Conservation (phyloP, 1,139 yeast genomes). For the Kluyveromyces sp. region DNA sequence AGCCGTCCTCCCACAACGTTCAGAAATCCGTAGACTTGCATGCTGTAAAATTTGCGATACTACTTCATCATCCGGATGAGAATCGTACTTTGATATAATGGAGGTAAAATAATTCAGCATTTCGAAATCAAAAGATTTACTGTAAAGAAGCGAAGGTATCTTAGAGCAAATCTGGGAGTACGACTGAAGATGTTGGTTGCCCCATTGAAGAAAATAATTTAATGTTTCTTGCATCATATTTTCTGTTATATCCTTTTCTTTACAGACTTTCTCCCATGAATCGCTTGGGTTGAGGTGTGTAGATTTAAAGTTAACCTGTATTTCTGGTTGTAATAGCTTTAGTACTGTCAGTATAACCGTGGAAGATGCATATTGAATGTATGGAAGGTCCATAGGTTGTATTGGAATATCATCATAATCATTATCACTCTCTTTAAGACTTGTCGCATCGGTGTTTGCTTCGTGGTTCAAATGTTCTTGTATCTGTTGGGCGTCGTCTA, state of each 20-base stretch:
- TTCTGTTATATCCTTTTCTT: conserved; percentile 28
- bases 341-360: conserved; percentile 41
- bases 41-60: conserved; percentile 42
- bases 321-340: conserved; percentile 43
- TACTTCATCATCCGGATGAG: conserved; percentile 23
- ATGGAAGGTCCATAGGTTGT: conserved; percentile 64
- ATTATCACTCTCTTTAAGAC: not conserved
- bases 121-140: conserved; percentile 17
- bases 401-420: conserved; percentile 30
- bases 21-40: conserved; percentile 64
- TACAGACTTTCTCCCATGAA: conserved; percentile 22
- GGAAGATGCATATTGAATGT: conserved; percentile 43
- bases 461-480: not conserved
- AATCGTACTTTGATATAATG: conserved; percentile 45
- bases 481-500: not conserved
- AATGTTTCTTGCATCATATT: conserved; percentile 26
- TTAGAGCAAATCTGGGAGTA: conserved; percentile 29
- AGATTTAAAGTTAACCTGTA: conserved; percentile 45
- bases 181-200: conserved; percentile 28
- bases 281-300: conserved; percentile 4
- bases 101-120: conserved; percentile 57
- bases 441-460: not conserved
- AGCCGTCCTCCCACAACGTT: conserved; percentile 81
- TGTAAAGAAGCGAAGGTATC: conserved; percentile 18
- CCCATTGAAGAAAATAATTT: conserved; percentile 39